Evolutionary conservation across 169 alveolate species (phyloP), one percentile per base, ranked within the genome.

Genomic region (Amoebophrya sp.): DNA sequence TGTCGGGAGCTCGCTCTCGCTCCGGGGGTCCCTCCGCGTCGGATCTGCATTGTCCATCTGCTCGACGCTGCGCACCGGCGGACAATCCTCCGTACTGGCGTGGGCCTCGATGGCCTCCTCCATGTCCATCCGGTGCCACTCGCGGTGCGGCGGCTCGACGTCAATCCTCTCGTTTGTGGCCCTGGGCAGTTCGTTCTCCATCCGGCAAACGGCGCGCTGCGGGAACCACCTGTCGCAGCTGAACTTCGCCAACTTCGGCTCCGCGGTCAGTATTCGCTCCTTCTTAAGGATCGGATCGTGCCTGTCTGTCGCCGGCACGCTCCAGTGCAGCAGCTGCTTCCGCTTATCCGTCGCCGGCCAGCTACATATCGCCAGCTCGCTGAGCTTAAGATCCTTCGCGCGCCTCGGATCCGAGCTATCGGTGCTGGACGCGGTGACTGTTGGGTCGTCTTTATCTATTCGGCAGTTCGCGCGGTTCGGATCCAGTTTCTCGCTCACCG

Each of bases 121-220:
- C 39, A 13, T 88, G 90, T 88, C 90, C 40, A 26, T 88, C 26
- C 48, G 90, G 34, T 10, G 58, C 58, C 29, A n/a, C n/a, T 15
- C 69, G n/a, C 45, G 50, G 15, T 15, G 31, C 34, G 45, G 50
- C 7, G 67, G 45, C 38, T n/a, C 58, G 2, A 26, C 31, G 23
- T 10, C 69, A 13, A 38, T 39, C 34, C 67, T 88, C 34, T 1
- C 10, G 20, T 26, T 20, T 0, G 41, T 58, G 34, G 16, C 23
- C 48, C 23, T 88, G 67, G 90, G 90, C 90, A 88, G 90, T 31
- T 88, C 67, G 40, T 2, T 88, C n/a, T n/a, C 45, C 45, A 38
- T 88, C 13, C 90, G 90, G 10, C n/a, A 26, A 20, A 2, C 16
- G n/a, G 29, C 67, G 41, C 90, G 90, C 18, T 10, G 13, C 10